phyloP scores from a whole-genome alignment of 306 rosid genomes.

The Parietaria judaica region DNA sequence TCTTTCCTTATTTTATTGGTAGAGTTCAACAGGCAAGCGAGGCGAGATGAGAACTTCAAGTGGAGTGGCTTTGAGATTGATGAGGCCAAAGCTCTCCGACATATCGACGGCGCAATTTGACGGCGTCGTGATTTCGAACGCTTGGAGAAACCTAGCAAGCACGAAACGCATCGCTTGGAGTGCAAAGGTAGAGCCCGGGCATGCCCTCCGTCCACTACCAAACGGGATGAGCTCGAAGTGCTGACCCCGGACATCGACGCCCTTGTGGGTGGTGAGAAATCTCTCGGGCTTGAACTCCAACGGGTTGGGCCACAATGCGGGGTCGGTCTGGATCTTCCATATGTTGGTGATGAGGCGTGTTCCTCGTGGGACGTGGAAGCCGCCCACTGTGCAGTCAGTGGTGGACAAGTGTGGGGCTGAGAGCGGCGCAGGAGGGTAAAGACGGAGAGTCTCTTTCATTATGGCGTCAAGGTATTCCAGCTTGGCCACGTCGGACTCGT shows the following conservation, averaged over 20 bases:
- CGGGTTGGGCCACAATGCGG: constrained; percentile 32
- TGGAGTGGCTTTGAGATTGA: constrained; percentile 31
- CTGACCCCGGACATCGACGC: constrained; percentile 36
- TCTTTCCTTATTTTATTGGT: background rate
- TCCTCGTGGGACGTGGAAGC: constrained; percentile 34
- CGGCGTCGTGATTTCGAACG: constrained; percentile 30
- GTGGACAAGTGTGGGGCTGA: constrained; percentile 26
- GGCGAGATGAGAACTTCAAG: constrained; percentile 40
- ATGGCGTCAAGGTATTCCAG: constrained; percentile 27
- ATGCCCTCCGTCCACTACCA: constrained; percentile 50
- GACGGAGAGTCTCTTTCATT: constrained; percentile 2
- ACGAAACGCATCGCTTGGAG: constrained; percentile 32
- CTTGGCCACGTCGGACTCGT: too few species aligned
- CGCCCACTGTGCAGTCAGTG: constrained; percentile 32
- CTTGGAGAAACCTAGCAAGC: constrained; percentile 42
- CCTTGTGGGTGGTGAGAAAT: constrained; percentile 35
- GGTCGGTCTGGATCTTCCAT: constrained; percentile 52
- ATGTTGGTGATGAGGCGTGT: constrained; percentile 35
- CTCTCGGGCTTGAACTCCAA: constrained; percentile 48
- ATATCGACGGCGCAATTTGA: constrained; percentile 31
- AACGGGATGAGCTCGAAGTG: constrained; percentile 44
- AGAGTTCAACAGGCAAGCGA: constrained; percentile 25
- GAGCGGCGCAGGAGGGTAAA: constrained; percentile 44
- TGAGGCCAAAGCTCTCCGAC: constrained; percentile 16
- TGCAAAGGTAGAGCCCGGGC: constrained; percentile 36